Base-by-base conservation (phyloP, 257 asterid species). In the Solanum appendiculatum region DNA sequence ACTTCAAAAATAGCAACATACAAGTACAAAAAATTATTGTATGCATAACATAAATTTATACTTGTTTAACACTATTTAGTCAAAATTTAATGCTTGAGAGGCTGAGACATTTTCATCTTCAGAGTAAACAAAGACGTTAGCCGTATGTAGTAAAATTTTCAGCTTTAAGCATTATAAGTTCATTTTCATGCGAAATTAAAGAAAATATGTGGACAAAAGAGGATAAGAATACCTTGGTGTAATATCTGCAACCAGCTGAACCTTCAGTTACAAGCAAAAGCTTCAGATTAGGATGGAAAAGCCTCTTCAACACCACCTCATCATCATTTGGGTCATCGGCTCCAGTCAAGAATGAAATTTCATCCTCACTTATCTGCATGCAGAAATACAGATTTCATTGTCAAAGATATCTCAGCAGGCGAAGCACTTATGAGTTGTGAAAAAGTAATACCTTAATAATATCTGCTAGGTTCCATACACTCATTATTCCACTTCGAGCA, bases 181-280 rank as follows among this genome's bases (percentile, higher is more conserved):
- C 21, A 27, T 44, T 44, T 78, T 44, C 64, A 16, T 46, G 36
- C 40, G 6, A 78, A 44, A 78, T 27, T 29, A 44, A 78, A 78
- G 27, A 46, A 44, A 78, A 46, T 77, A 25, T 9, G 18, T 27
- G 84, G 78, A 34, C 14, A 83, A 83, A 58, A 54, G 8, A 58
- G 46, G 69, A 83, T 18, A 80, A 68, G 16, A 88, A 20, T 88
- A 95, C 99, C 98, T 92, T 95, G 64, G 98, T 95, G 93, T 94
- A 96, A 88, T 96, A 96, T 89, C 98, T 91, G 93, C 99, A 96
- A 75, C 98, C 99, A 27, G 88, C 85, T 54, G 94, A 92, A 68
- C 99, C 99, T 91, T 95, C 98, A 81, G 95, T 94, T 69, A 96
- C 97, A 68, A 96, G 92, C 88, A 96, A 88, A 82, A 96, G 96